A percentile compares a stretch with the other conserved stretches of the same genome.
Evolutionary conservation across 1,284 basidiomycete genomes (phyloP).

Genomic region (Sphaerobolus stellatus): DNA sequence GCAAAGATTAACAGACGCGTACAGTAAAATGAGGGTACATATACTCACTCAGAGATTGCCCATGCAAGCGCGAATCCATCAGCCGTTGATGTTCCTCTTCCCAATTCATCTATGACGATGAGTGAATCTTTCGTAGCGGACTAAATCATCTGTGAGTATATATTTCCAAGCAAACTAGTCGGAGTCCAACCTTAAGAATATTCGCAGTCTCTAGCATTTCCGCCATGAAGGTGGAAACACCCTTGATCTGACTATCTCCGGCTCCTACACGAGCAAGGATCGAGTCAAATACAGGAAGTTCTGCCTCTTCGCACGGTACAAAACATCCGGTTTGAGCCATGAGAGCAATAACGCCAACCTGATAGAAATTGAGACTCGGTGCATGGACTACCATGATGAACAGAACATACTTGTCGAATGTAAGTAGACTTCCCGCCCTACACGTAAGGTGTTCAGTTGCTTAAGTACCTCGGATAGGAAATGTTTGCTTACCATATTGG

Average conservation of each 20-base stretch:
- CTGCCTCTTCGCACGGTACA: slow-evolving; percentile 86
- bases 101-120: slow-evolving; percentile 98
- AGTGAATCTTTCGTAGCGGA: slow-evolving; percentile 91
- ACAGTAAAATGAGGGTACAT: neutral
- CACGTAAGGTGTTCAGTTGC: neutral
- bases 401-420: slow-evolving; percentile 67
- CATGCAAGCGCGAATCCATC: slow-evolving; percentile 98
- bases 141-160: slow-evolving; percentile 37
- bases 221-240: slow-evolving; percentile 99
- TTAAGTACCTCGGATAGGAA: neutral
- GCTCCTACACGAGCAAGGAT: slow-evolving; percentile 96
- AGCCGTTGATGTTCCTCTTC: slow-evolving; percentile 95
- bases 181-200: slow-evolving; percentile 74
- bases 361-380: slow-evolving; percentile 11
- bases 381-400: neutral
- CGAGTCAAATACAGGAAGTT: slow-evolving; percentile 93
- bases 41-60: slow-evolving; percentile 92
- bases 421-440: slow-evolving; percentile 89
- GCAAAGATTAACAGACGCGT: neutral
- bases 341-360: slow-evolving; percentile 90
- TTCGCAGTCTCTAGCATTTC: slow-evolving; percentile 99
- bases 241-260: slow-evolving; percentile 96
- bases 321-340: slow-evolving; percentile 97
- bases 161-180: neutral
- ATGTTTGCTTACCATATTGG: slow-evolving; percentile 67